Base-by-base conservation (phyloP, 306 rosid species). In the Cyamopsis tetragonoloba region DNA sequence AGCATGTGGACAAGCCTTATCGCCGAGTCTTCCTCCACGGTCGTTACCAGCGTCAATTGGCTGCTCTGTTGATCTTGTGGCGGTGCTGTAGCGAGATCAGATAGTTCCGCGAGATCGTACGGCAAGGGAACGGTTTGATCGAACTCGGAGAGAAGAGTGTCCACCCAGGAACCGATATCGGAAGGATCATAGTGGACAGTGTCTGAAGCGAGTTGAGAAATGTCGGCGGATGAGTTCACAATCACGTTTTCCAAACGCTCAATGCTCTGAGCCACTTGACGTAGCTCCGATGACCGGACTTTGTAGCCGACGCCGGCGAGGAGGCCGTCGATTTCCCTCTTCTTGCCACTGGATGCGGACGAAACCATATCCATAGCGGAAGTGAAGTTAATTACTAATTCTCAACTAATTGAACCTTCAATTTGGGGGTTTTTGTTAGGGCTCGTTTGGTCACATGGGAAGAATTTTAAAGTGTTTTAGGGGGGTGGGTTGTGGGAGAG, bases 21-120 rank as follows among this genome's bases (percentile, higher is more conserved):
- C 5, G 89, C 98, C 0, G 96, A 87, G 71, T 92, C 95, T 70
- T 92, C 98, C 69, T 92, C 98, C 70, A 79, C 74, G 9, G 90
- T 83, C 5, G 83, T 37, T 4, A 82, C 68, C 28, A 71, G 63
- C 20, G 81, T 64, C 2, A 75, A 61, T 13, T 73, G 75, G 9
- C 24, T 86, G 42, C 55, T 79, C 14, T 51, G 85, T 24, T 57
- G 59, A 34, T 72, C 78, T 19, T 48, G 46, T 12, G 63, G 34
- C 3, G 69, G 57, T 23, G 38, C 34, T 0, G 57, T 7, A 17
- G 76, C 12, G 55, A 59, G 76, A 61, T 78, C 79, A 4, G 86
- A 49, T 4, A 84, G 60, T 17, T 83, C 83, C 0, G 83, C 43
- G 4, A 86, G 80, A 48, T 85, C 89, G 15, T 85, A 82, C 0